Evolutionary conservation across 1,284 basidiomycete genomes (phyloP), one percentile per base, ranked within the genome.

Genomic region (Termitomyces sp.): DNA sequence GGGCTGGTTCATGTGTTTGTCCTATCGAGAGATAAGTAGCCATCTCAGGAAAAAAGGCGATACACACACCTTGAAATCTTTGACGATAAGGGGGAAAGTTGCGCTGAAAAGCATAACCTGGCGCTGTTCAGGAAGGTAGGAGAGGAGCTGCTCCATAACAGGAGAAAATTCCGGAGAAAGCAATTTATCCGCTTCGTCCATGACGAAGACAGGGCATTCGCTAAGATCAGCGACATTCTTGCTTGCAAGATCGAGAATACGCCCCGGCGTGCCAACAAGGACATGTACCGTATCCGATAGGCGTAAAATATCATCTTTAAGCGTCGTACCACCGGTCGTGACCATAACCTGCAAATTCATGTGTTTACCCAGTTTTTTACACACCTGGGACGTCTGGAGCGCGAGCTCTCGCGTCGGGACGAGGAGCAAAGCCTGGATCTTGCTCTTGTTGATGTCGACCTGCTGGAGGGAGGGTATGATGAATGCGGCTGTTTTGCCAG

Each of bases 31-130:
- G 4, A 49, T 50, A 19, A 56, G 47, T 10, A 18, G 24, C 39
- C 48, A n/a, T 33, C 45, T 47, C 46, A 24, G 10, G 30, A 11
- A 33, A 35, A 33, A 39, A 16, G 28, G 42, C 33, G 28, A 44
- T 38, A 40, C 24, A 68, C 76, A 54, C 56, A 88, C 93, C 78
- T 97, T 97, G 79, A 99, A 99, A 72, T 97, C 93, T 72, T 99
- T 98, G 66, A 99, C 97, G 67, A 97, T 96, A 78, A 97, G 83
- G 3, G 97, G 96, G 83, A 99, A 99, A 28, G 96, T 99, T 49
- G 96, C 96, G 52, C 94, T 97, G 74, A 99, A 98, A 62, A 99
- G 80, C 96, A 98, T 98, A 66, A 98, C 94, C 75, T 99, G 96
- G 55, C 94, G 82, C 64, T 91, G 84, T 58, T 81, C 74, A 43